These are phyloP conservation scores for Backusella psychrophila DNA, from an alignment of 192 early-diverging fungal genomes.

Conservation along the genomic window DNA sequence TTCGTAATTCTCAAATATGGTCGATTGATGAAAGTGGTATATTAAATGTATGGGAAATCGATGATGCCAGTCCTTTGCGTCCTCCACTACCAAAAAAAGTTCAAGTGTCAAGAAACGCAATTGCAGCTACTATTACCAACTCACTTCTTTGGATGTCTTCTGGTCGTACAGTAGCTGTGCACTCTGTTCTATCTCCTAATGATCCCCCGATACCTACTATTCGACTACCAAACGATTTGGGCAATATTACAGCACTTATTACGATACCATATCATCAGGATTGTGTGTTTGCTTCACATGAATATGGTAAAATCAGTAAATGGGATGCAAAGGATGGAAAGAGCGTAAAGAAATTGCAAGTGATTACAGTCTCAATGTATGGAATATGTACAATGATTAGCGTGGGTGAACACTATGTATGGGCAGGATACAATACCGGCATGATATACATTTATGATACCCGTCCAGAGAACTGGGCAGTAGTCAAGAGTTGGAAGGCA, in stretches of 20 bases:
- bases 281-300: conserved; percentile 69
- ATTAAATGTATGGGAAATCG: conserved; percentile 52
- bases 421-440: conserved; percentile 78
- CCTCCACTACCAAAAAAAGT: not conserved
- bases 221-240: conserved; percentile 45
- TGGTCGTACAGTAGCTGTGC: conserved; percentile 57
- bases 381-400: conserved; percentile 60
- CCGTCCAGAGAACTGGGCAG: conserved; percentile 48
- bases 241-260: conserved; percentile 58
- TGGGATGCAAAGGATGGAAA: conserved; percentile 65
- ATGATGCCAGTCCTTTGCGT: conserved; percentile 6
- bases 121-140: conserved; percentile 50
- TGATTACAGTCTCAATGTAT: conserved; percentile 61
- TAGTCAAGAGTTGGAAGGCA: conserved; percentile 68
- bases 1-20: conserved; percentile 54
- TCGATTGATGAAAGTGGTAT: conserved; percentile 66
- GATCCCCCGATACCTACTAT: conserved; percentile 27
- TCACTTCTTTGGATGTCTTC: conserved; percentile 59
- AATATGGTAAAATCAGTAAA: conserved; percentile 75
- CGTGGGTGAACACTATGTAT: conserved; percentile 64
- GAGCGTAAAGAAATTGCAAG: conserved; percentile 40
- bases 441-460: conserved; percentile 75
- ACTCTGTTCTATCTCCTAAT: conserved; percentile 35
- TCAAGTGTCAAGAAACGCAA: conserved; percentile 38
- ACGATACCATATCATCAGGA: conserved; percentile 39